Base-by-base conservation (phyloP, 148 eudicot genomes). In the Rhododendron simsii region DNA sequence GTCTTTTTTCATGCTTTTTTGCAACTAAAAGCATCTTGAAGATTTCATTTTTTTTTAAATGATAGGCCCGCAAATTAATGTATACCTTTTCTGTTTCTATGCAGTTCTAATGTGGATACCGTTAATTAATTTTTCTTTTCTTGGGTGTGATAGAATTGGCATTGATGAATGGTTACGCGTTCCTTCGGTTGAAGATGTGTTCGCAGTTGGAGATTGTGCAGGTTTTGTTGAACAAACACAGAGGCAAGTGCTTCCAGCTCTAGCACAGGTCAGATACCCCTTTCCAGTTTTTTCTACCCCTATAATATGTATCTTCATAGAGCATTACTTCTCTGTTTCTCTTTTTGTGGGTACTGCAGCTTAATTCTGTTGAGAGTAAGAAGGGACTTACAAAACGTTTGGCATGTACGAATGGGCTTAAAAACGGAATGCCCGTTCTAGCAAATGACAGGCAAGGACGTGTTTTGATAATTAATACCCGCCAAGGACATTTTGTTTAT, bases 191-290 rank as follows among this genome's bases (percentile, higher is more conserved):
- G 96, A 96, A 89, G 98, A 96, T 81, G 98, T 96, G 73, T 96
- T 93, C 88, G 98, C 96, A 9, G 86, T 96, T 26, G 99, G 99
- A 79, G 99, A 96, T 85, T 95, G 98, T 83, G 95, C 98, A 44
- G 99, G 99, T 18, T 96, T 95, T 89, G 85, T 95, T 45, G 96
- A 95, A 88, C 87, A 92, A 57, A 92, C 96, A 39, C 98, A 96
- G 82, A 89, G 71, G 87, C 92, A 87, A 59, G 98, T 95, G 44
- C 99, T 96, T 85, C 99, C 99, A 41, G 98, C 99, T 89, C 91
- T 96, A 12, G 99, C 99, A 85, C 98, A 96, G 98, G 98, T 96
- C 28, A 86, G 90, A 74, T 79, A 16, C 12, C 5, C 30, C 12
- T 48, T 55, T 73, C 5, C 33, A 9, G 21, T 57, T n/a, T 65